Conservation (phyloP, 164 flowering plant species). For the Vitis cinerea region DNA sequence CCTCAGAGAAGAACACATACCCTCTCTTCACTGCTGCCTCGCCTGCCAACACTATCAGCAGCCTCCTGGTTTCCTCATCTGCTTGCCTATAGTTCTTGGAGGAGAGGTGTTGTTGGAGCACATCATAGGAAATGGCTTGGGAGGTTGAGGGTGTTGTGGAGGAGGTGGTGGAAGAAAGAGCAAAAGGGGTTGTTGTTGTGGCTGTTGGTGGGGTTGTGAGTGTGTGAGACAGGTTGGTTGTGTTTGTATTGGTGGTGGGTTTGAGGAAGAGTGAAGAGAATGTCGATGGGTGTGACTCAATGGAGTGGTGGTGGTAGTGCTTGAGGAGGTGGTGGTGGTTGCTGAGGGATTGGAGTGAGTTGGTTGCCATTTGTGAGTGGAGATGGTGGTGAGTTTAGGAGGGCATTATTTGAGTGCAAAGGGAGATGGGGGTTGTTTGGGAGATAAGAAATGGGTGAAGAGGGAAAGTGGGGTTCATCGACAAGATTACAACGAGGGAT, state of each 20-base stretch:
- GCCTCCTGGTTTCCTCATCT: slow-evolving; percentile 93
- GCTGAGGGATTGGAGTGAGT: slow-evolving; percentile 16
- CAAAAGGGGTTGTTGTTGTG: slow-evolving; percentile 18
- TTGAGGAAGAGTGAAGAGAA: slow-evolving; percentile 16
- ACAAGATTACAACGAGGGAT: slow-evolving; percentile 20
- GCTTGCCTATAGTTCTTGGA: slow-evolving; percentile 65
- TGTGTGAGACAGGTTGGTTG: not conserved
- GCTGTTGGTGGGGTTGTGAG: not conserved
- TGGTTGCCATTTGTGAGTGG: not conserved
- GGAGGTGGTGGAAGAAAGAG: slow-evolving; percentile 23
- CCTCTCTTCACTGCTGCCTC: slow-evolving; percentile 74
- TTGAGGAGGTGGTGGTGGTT: slow-evolving; percentile 50
- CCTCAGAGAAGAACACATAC: slow-evolving; percentile 96
- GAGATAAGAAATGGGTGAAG: slow-evolving; percentile 35
- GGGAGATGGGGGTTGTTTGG: not conserved
- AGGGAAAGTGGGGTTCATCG: slow-evolving; percentile 17
- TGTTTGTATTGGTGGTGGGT: slow-evolving; percentile 1
- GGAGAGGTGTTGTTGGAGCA: slow-evolving; percentile 55
- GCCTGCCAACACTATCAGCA: slow-evolving; percentile 79
- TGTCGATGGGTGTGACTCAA: slow-evolving; percentile 28
- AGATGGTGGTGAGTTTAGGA: not conserved
- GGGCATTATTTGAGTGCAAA: not conserved
- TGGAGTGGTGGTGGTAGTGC: slow-evolving; percentile 32
- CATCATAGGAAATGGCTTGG: slow-evolving; percentile 43
- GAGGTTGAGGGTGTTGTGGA: slow-evolving; percentile 29